phyloP scores from a whole-genome alignment of 345 rosid genomes.

The Stellera chamaejasme region DNA sequence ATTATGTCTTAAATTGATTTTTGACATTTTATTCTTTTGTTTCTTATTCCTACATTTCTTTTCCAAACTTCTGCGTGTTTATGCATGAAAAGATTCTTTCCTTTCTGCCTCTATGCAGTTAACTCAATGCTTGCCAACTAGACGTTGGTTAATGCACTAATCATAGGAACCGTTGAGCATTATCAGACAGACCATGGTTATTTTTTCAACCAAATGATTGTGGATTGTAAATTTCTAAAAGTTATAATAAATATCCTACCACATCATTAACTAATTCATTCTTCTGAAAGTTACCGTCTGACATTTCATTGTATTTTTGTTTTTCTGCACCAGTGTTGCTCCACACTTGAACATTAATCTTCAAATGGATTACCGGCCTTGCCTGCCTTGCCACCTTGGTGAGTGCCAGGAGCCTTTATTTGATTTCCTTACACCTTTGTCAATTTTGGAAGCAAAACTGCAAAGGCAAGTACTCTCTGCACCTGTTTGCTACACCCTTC shows the following conservation, averaged over 20 bases:
- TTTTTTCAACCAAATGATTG: too few species aligned
- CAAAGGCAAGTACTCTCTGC: constrained; percentile 41
- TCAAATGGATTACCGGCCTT: constrained; percentile 97
- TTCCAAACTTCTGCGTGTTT: background rate
- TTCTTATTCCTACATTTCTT: constrained; percentile 2
- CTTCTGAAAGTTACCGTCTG: constrained; percentile 2
- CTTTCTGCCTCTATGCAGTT: too few species aligned
- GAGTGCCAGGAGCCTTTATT: constrained; percentile 93
- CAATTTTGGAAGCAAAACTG: constrained; percentile 76
- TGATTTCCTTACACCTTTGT: constrained; percentile 58
- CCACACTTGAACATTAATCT: constrained; percentile 94
- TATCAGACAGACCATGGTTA: too few species aligned
- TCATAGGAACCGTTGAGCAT: too few species aligned
- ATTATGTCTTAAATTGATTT: constrained; percentile 39
- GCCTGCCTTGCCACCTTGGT: constrained; percentile 71
- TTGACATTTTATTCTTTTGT: constrained; percentile 4
- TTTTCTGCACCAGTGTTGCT: constrained; percentile 49
- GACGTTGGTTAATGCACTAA: too few species aligned
- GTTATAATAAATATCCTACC: too few species aligned
- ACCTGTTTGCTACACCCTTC: too few species aligned
- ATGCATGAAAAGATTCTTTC: too few species aligned
- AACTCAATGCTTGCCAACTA: too few species aligned
- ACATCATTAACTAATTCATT: background rate
- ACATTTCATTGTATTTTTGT: constrained; percentile 11
- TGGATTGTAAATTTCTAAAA: too few species aligned